phyloP scores from a whole-genome alignment of 257 asterid species.

The Orobanche coerulescens region DNA sequence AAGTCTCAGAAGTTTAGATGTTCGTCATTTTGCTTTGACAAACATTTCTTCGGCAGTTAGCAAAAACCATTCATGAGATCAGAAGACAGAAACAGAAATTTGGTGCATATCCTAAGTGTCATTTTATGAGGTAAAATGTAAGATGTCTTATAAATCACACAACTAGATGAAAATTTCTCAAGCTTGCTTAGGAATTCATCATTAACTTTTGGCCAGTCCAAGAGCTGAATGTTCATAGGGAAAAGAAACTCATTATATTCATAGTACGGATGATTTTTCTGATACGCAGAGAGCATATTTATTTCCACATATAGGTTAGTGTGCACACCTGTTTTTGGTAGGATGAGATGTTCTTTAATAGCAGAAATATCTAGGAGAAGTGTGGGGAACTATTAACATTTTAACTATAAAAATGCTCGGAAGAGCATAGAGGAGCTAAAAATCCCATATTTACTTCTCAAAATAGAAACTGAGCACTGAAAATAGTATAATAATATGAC shows the following conservation, averaged over 20 bases:
- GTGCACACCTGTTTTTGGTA: background rate
- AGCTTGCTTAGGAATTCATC: conserved; percentile 3
- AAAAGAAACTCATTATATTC: conserved; percentile 6
- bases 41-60: background rate
- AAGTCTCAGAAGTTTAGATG: conserved; percentile 12
- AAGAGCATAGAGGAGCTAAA: conserved; percentile 7
- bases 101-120: conserved; percentile 15
- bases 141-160: too few species aligned
- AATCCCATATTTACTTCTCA: conserved; percentile 11
- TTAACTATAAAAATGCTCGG: background rate
- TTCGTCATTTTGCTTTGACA: background rate
- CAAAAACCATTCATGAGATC: conserved; percentile 15
- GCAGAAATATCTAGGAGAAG: conserved; percentile 11
- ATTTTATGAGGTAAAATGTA: too few species aligned
- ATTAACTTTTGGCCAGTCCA: conserved; percentile 5
- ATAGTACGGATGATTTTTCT: background rate
- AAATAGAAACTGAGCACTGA: background rate
- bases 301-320: conserved; percentile 15
- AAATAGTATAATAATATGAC: conserved; percentile 14
- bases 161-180: conserved; percentile 1
- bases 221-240: conserved; percentile 11
- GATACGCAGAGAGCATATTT: conserved; percentile 15
- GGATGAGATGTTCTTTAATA: background rate
- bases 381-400: background rate
- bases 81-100: background rate